A percentile compares a stretch with the other conserved stretches of the same genome.
phyloP scores from a whole-genome alignment of 108 stramenopile genomes.

The Pseudonitzschia multistriata region DNA sequence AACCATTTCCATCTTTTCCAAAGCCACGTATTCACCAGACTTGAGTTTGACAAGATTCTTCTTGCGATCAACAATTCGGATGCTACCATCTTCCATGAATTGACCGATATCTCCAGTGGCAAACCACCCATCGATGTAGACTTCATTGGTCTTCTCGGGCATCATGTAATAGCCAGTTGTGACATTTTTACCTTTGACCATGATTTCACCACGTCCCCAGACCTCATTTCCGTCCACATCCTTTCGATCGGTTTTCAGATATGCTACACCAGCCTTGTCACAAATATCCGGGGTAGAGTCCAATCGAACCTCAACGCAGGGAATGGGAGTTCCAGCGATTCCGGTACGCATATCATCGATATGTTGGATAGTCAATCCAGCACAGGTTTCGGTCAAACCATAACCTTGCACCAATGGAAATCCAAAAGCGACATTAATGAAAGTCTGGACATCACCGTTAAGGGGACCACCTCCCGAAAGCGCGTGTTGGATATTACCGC shows the following conservation, averaged over 20 bases:
- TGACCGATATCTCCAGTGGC: slow-evolving; percentile 90
- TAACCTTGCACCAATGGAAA: slow-evolving; percentile 83
- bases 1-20: slow-evolving; percentile 85
- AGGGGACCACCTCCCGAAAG: slow-evolving; percentile 88
- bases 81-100: slow-evolving; percentile 74
- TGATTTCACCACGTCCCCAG: slow-evolving; percentile 78
- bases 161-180: slow-evolving; percentile 85
- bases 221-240: slow-evolving; percentile 74
- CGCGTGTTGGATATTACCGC: slow-evolving; percentile 71
- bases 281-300: slow-evolving; percentile 77
- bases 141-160: slow-evolving; percentile 81
- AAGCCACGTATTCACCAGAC: slow-evolving; percentile 89
- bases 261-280: slow-evolving; percentile 79
- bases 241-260: slow-evolving; percentile 56
- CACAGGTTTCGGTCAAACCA: slow-evolving; percentile 85
- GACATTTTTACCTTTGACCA: slow-evolving; percentile 64
- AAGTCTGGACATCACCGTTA: slow-evolving; percentile 81
- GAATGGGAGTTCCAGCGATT: slow-evolving; percentile 75
- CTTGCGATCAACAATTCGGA: slow-evolving; percentile 84
- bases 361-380: slow-evolving; percentile 77
- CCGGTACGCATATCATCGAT: slow-evolving; percentile 56
- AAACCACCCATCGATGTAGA: slow-evolving; percentile 74
- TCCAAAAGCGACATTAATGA: slow-evolving; percentile 79
- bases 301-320: slow-evolving; percentile 73
- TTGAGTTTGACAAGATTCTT: slow-evolving; percentile 95